Base-by-base conservation (phyloP, 306 rosid genomes). In the Vigna unguiculata region DNA sequence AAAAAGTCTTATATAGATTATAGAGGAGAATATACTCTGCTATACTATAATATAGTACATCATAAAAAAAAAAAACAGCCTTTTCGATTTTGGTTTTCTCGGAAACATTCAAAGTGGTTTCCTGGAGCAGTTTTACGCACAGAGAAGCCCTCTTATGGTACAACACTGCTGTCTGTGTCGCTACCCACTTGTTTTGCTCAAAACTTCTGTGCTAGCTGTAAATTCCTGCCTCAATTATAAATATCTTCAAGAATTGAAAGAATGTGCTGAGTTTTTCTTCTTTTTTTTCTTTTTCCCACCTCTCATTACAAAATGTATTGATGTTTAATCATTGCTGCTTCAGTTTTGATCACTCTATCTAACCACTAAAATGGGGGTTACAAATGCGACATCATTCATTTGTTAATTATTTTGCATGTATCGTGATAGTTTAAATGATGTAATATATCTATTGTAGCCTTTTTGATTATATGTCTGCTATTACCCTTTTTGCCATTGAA, bases 171-270 rank as follows among this genome's bases (percentile, higher is more conserved):
- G 78, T 86, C 2, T 79, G 78, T 86, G 78, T 86, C 52, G 78
- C 53, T 83, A 43, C 78, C 74, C 34, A 48, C 74, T 69, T 83
- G 52, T 69, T 75, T 77, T 79, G 86, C 82, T 80, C 84, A 77
- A 86, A 79, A 79, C 77, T 81, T 78, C 51, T 36, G 85, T 83
- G 74, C 73, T 38, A 70, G 75, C 68, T 83, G 92, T 89, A 89
- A 80, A 88, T 83, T 85, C 78, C 19, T 59, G 76, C 59, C 84
- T 80, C 55, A 77, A 61, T 83, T 82, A 40, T 63, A 4, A 9
- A 55, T 73, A 34, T 71, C 63, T 60, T 43, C 51, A 78, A 80
- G 59, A 54, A 47, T 67, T 68, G 69, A 67, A 78, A 46, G 66
- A 49, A 52, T 41, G 9, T 45, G 62, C 24, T 48, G 32, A 82